Percentiles rank a stretch among this genome's conserved stretches.
Evolutionary conservation across 2,329 filamentous ascomycete genomes (phyloP).

Genomic region (Acrocalymma vagum): DNA sequence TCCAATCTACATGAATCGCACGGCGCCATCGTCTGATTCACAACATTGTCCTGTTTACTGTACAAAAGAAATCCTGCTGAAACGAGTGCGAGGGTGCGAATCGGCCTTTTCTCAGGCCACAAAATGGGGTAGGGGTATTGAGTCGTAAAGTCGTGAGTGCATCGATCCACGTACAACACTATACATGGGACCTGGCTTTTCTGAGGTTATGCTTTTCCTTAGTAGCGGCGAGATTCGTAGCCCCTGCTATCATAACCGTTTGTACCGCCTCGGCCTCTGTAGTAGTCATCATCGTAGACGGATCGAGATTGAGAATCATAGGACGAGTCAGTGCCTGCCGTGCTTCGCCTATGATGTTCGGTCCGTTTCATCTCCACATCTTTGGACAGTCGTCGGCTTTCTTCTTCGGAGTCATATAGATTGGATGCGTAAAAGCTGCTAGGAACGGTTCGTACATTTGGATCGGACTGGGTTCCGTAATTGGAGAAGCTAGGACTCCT

Average conservation of each 20-base stretch:
- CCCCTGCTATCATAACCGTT: conserved; percentile 39
- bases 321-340: conserved; percentile 31
- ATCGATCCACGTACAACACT: conserved; percentile 2
- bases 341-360: conserved; percentile 35
- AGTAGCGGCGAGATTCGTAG: conserved; percentile 41
- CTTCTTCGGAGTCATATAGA: conserved; percentile 42
- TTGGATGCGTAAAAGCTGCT: conserved; percentile 40
- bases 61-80: no score
- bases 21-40: no score
- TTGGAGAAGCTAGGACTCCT: conserved; percentile 45
- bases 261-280: conserved; percentile 29
- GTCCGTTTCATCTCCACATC: conserved; percentile 39
- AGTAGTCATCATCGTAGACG: conserved; percentile 42
- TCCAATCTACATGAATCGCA: no score
- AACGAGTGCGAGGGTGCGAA: no score
- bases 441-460: conserved; percentile 40
- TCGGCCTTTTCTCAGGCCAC: no score
- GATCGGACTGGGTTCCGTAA: conserved; percentile 44
- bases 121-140: no score
- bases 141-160: conserved; percentile 17
- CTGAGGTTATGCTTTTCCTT: conserved; percentile 1
- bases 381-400: conserved; percentile 36
- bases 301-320: conserved; percentile 39
- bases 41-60: no score
- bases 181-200: no score